Conservation (phyloP, 768 basidiomycete species). For the Hericium coralloides region DNA sequence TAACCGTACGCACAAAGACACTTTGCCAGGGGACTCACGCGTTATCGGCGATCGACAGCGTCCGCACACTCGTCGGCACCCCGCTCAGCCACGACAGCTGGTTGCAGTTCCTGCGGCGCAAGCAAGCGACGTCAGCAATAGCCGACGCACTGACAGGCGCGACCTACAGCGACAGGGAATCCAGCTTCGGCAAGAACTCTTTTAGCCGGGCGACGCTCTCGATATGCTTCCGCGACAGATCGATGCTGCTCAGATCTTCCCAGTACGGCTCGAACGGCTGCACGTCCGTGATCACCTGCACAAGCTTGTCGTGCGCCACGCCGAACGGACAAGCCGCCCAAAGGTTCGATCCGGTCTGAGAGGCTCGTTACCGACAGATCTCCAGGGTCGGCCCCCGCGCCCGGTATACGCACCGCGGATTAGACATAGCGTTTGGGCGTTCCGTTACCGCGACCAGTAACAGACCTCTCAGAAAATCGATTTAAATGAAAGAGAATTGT, state of each 20-base stretch:
- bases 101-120: constrained; percentile 52
- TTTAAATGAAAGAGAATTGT: no score
- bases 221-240: constrained; percentile 62
- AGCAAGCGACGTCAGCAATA: not conserved
- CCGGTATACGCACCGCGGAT: no score
- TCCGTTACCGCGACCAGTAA: no score
- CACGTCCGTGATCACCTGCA: constrained; percentile 89
- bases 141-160: not conserved
- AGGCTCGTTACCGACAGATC: no score
- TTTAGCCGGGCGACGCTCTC: constrained; percentile 81
- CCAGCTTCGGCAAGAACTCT: constrained; percentile 82
- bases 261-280: constrained; percentile 93
- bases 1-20: not conserved
- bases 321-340: constrained; percentile 46
- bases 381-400: no score
- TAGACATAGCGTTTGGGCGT: no score
- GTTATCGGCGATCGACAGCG: constrained; percentile 71
- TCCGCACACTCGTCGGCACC: constrained; percentile 60
- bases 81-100: constrained; percentile 75
- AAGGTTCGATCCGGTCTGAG: no score
- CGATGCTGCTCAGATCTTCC: constrained; percentile 70
- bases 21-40: constrained; percentile 34
- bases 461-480: no score
- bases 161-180: constrained; percentile 68
- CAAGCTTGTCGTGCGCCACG: constrained; percentile 84